Evolutionary conservation across 2,329 filamentous ascomycete species (phyloP), one percentile per base, ranked within the genome.

Genomic region (Fonsecaea pedrosoi): DNA sequence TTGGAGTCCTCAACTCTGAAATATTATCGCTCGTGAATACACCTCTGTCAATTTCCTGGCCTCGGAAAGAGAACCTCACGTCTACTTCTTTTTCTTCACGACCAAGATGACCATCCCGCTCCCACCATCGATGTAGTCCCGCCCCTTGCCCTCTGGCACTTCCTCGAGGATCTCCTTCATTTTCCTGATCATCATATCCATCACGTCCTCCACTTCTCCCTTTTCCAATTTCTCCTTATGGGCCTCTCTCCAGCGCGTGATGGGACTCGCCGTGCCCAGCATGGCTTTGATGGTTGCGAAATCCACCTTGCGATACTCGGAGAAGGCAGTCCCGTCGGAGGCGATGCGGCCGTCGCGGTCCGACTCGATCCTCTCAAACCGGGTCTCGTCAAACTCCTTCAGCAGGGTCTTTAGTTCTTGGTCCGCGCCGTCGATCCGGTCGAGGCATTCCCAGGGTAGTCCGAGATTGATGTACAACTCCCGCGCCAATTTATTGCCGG

Each of bases 391-490:
- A 55, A 69, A 72, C n/a, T 58, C 42, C 5, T 62, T 48, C 18
- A 69, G 55, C 0, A 77, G 71, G 1, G 69, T 56, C 3, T 73
- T 70, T 6, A 81, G 21, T 0, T 76, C 67, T 25, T 40, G 21
- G 3, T 42, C 55, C n/a, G 38, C n/a, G 4, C 37, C 38, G 30
- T 38, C 32, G 18, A 64, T 34, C n/a, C 40, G n/a, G 1, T 40
- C 54, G 9, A 62, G 38, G 34, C 64, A 60, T 13, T 67, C 78
- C 86, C 85, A 89, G 0, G 86, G 86, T 15, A 87, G 74, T 4
- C 70, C 66, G 2, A 87, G 75, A 12, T 77, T 73, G 0, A 68
- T 62, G 70, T 86, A 87, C 13, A 78, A 68, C 9, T 76, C 72
- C 0, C 77, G 76, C 0, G 75, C 75, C 1, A 85, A 60, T 4